Base-by-base conservation (phyloP, 176 grass and related monocot genomes). In the Pontederia crassipes region DNA sequence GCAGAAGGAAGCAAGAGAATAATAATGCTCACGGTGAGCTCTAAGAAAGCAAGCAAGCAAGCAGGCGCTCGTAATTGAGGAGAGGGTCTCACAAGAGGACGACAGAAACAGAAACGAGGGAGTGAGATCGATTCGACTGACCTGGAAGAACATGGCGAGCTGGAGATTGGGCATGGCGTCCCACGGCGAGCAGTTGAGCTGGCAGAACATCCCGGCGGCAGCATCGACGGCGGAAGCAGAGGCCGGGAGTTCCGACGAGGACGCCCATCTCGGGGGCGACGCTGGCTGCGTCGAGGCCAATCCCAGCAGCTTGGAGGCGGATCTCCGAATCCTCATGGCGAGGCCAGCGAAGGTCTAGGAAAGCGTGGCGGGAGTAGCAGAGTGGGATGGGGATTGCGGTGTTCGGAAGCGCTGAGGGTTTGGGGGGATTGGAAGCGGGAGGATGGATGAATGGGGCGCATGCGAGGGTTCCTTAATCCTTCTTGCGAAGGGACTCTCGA, bases 131-230 rank as follows among this genome's bases (percentile, higher is more conserved):
- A 56, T 56, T 17, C 45, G 55, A 45, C 16, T 50, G 66, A 56
- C 54, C 54, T 56, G 54, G 54, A 45, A 55, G 7, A 29, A 17
- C 11, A 32, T 12, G 28, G 55, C 10, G 52, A 46, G 29, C 9
- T 68, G 49, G n/a, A 68, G 52, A 52, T 29, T 55, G 27, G 28
- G 16, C 52, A 56, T 17, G 17, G 45, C 51, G 28, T 68, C 66
- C 66, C 66, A 68, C 14, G 66, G 66, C 27, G 66, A 68, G 29
- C 66, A 52, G 66, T 68, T 68, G 8, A 68, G 52, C 50, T 68
- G 14, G 52, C 66, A 68, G 15, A 68, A 8, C 17, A 68, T 14
- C 52, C 52, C 66, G 29, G 4, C 17, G 8, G 27, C 14, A 35
- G 61, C 52, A 15, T 12, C 28, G 4, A 29, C 15, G 10, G 45